These are phyloP conservation scores for Funneliformis mosseae DNA, from an alignment of 192 early-diverging fungal genomes.

Conservation along the genomic window DNA sequence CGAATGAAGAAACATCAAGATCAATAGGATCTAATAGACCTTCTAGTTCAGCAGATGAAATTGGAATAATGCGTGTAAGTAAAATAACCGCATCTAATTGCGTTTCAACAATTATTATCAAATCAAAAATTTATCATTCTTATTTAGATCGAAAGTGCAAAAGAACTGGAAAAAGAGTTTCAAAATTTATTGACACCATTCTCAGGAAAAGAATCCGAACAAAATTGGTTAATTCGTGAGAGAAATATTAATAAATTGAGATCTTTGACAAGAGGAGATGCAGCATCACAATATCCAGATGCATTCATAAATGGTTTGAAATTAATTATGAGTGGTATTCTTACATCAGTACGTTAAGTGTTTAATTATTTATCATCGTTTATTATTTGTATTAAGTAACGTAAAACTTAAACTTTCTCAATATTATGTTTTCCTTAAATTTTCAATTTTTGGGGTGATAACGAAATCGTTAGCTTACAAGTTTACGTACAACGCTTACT, in stretches of 20 bases:
- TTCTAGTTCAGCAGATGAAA: slow-evolving; percentile 11
- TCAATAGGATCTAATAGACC: neutral
- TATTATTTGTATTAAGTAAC: neutral
- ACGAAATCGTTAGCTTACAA: slow-evolving; percentile 35
- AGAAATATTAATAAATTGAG: neutral
- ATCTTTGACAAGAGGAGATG: slow-evolving; percentile 10
- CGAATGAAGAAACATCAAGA: neutral
- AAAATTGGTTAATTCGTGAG: slow-evolving; percentile 28
- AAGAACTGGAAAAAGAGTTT: slow-evolving; percentile 29
- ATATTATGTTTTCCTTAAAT: neutral
- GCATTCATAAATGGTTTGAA: slow-evolving; percentile 12
- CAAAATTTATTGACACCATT: slow-evolving; percentile 11
- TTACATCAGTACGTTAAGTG: slow-evolving; percentile 18
- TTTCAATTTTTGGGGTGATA: neutral
- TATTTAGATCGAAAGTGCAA: slow-evolving; percentile 21
- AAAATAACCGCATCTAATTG: neutral
- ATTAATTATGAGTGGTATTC: slow-evolving; percentile 17
- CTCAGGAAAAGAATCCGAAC: slow-evolving; percentile 26
- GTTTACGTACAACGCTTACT: slow-evolving; percentile 45
- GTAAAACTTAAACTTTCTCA: neutral
- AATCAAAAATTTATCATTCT: neutral
- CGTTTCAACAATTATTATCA: neutral
- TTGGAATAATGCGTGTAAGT: slow-evolving; percentile 23
- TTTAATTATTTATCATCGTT: neutral
- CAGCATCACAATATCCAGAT: slow-evolving; percentile 8